phyloP scores from a whole-genome alignment of 352 stramenopile genomes.

The Aphanomyces invadans region DNA sequence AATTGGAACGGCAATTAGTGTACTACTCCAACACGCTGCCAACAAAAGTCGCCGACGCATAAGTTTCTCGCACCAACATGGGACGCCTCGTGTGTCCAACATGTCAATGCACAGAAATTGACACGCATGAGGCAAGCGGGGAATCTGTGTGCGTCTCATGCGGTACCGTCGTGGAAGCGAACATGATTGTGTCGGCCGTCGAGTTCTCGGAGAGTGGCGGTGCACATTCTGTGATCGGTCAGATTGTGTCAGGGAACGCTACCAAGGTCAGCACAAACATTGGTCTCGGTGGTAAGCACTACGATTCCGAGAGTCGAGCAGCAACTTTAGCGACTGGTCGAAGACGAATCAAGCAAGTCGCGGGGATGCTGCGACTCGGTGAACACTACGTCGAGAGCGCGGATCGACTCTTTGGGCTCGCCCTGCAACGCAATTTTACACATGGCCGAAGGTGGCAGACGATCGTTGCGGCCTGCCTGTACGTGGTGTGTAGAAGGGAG shows the following conservation, averaged over 20 bases:
- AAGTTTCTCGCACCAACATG: not conserved
- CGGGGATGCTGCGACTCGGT: conserved; percentile 87
- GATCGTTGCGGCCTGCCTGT: conserved; percentile 97
- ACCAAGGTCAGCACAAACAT: conserved; percentile 82
- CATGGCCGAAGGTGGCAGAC: conserved; percentile 92
- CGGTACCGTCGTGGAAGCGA: conserved; percentile 95
- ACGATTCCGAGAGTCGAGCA: conserved; percentile 90
- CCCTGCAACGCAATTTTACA: conserved; percentile 96
- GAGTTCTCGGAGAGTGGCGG: conserved; percentile 95
- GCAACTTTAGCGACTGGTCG: conserved; percentile 94
- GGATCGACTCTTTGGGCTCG: conserved; percentile 93
- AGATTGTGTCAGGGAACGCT: conserved; percentile 91
- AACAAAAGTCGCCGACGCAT: not conserved
- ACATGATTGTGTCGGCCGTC: conserved; percentile 94
- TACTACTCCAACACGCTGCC: not conserved
- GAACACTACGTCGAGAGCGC: conserved; percentile 95
- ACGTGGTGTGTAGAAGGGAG: conserved; percentile 97
- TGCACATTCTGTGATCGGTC: conserved; percentile 88
- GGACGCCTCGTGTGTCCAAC: conserved; percentile 80
- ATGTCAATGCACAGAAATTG: conserved; percentile 92
- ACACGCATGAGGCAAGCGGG: conserved; percentile 88
- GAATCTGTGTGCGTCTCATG: conserved; percentile 83
- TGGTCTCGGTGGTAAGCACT: conserved; percentile 84
- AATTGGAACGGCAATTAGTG: not conserved
- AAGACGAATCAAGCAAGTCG: conserved; percentile 91